A percentile compares a stretch with the other conserved stretches of the same genome.
Evolutionary conservation across 2,329 filamentous ascomycete species (phyloP).

Genomic region (Colletotrichum noveboracense): DNA sequence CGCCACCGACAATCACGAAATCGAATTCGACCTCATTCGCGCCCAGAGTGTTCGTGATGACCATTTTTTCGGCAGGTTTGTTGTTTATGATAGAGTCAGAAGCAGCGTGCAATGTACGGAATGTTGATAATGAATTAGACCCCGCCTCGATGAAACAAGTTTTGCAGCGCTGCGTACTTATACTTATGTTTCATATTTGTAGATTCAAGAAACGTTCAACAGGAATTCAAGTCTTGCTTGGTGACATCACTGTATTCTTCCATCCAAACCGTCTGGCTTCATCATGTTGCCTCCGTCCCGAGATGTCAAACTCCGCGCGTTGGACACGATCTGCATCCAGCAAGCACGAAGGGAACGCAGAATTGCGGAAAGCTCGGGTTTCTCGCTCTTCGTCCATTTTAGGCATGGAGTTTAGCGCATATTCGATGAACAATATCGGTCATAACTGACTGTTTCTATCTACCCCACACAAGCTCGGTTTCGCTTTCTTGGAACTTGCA

Average conservation of each 20-base stretch:
- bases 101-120: not conserved
- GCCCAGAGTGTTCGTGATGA: not conserved
- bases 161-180: not conserved
- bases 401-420: not conserved
- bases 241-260: not conserved
- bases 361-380: not conserved
- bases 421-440: not conserved
- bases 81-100: not conserved
- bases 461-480: not conserved
- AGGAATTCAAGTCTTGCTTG: not conserved
- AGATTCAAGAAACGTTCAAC: fast-evolving
- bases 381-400: not conserved
- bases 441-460: not conserved
- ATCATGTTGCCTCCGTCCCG: not conserved
- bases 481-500: not conserved
- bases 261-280: not conserved
- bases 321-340: fast-evolving
- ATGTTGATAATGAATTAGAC: not conserved
- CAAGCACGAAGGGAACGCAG: fast-evolving
- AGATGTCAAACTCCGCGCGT: not conserved
- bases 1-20: not conserved
- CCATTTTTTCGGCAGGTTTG: not conserved
- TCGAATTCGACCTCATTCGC: not conserved
- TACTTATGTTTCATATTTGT: not conserved
- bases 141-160: fast-evolving